Conservation (phyloP, 1,284 basidiomycete genomes). For the Ustanciosporium gigantosporum region DNA sequence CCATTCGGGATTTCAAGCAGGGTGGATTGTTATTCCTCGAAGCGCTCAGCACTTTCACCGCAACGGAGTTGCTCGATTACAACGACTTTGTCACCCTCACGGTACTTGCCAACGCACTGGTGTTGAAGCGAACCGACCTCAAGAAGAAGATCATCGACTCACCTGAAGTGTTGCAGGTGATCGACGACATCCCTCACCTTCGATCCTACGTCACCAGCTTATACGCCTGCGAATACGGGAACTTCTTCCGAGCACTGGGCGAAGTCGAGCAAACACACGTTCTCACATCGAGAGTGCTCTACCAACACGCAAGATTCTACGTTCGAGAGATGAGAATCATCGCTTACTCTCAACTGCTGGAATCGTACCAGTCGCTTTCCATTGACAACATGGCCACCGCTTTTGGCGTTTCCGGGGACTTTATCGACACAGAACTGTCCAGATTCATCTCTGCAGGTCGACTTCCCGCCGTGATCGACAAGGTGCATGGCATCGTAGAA, state of each 20-base stretch:
- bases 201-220: conserved; percentile 67
- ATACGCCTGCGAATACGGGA: conserved; percentile 90
- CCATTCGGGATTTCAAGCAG: conserved; percentile 73
- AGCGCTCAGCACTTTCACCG: conserved; percentile 90
- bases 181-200: conserved; percentile 64
- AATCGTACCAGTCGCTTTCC: conserved; percentile 87
- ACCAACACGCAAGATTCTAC: conserved; percentile 86
- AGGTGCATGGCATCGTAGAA: conserved; percentile 83
- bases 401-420: conserved; percentile 86
- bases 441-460: conserved; percentile 90
- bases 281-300: conserved; percentile 80
- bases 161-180: conserved; percentile 65
- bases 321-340: conserved; percentile 95
- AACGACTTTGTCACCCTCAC: conserved; percentile 88
- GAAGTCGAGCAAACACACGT: conserved; percentile 85
- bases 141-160: conserved; percentile 78
- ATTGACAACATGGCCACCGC: conserved; percentile 82
- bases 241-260: conserved; percentile 85
- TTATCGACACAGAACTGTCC: conserved; percentile 84
- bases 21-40: conserved; percentile 75
- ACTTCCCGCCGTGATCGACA: conserved; percentile 88
- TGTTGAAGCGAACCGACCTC: conserved; percentile 79
- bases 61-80: conserved; percentile 84
- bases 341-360: conserved; percentile 87
- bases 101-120: conserved; percentile 78